Conservation (phyloP, 2,329 filamentous ascomycete species). For the Sporothrix luriei region DNA sequence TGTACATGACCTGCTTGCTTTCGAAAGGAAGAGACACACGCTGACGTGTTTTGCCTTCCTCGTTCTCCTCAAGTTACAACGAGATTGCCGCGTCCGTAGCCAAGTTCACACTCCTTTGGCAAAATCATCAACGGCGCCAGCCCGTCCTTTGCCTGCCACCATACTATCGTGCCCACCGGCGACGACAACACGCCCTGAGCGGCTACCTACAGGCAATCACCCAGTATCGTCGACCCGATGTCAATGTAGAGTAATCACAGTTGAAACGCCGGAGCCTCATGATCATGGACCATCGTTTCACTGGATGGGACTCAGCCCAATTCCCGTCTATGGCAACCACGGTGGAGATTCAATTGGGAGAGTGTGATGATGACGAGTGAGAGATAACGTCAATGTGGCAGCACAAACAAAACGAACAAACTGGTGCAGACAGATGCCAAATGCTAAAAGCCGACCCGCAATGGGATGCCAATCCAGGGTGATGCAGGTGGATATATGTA, state of each 20-base stretch:
- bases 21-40: neutral
- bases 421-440: neutral
- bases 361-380: neutral
- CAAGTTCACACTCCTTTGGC: slow-evolving; percentile 19
- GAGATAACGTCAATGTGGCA: neutral
- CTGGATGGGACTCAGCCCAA: slow-evolving; percentile 10
- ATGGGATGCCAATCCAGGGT: slow-evolving; percentile 4
- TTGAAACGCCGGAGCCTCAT: slow-evolving; percentile 8
- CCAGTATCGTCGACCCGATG: slow-evolving; percentile 20
- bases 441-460: neutral
- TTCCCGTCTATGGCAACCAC: neutral
- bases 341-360: neutral
- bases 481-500: slow-evolving; percentile 2
- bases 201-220: neutral
- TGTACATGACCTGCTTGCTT: neutral
- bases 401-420: neutral
- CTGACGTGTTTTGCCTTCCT: neutral
- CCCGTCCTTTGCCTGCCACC: slow-evolving; percentile 16
- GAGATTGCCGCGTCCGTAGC: neutral
- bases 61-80: neutral
- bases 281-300: neutral
- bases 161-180: slow-evolving; percentile 7
- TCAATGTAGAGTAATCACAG: slow-evolving; percentile 15
- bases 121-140: neutral
- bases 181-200: neutral